Evolutionary conservation across 2,329 filamentous ascomycete species (phyloP), one percentile per base, ranked within the genome.

Genomic region (Pyricularia grisea): DNA sequence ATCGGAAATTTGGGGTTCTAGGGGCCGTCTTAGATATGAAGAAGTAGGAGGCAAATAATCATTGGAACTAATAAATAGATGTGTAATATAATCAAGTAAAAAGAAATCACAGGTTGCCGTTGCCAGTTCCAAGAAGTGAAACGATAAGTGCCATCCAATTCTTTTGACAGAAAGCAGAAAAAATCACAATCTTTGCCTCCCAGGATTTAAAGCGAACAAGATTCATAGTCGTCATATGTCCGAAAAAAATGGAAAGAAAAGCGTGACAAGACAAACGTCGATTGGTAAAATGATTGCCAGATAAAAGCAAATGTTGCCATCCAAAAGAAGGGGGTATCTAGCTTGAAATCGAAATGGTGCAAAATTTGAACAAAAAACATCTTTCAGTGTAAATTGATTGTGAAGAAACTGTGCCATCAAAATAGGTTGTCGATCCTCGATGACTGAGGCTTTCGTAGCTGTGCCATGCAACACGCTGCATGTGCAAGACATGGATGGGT

Each of bases 251-350:
- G n/a, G n/a, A 25, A 25, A 60, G 23, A 27, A 61, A 61, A 61
- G n/a, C 17, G 4, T 17, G 10, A 25, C n/a, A 61, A 61, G 58
- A 7, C 58, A 61, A 61, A 25, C 3, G 12, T 25, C n/a, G 9
- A 25, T 61, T 61, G n/a, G 58, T 61, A 61, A 61, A 61, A 61
- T 61, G 23, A 23, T 17, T 61, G 58, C 58, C 23, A 23, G 25
- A 27, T 25, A 25, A 61, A 28, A 61, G 58, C 58, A 61, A 61
- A 25, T 61, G 25, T 61, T 61, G 58, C 23, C 58, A 61, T 61
- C 58, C 58, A 61, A 61, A 61, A 25, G 58, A 61, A 61, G 58
- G 58, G 58, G 58, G 58, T 61, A 61, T 61, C 58, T 61, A 61
- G 58, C 58, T 28, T 55, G 42, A 55, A 61, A 61, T 61, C 23